Evolutionary conservation across 1,284 basidiomycete genomes (phyloP).

Genomic region (Ceratobasidium sp.): DNA sequence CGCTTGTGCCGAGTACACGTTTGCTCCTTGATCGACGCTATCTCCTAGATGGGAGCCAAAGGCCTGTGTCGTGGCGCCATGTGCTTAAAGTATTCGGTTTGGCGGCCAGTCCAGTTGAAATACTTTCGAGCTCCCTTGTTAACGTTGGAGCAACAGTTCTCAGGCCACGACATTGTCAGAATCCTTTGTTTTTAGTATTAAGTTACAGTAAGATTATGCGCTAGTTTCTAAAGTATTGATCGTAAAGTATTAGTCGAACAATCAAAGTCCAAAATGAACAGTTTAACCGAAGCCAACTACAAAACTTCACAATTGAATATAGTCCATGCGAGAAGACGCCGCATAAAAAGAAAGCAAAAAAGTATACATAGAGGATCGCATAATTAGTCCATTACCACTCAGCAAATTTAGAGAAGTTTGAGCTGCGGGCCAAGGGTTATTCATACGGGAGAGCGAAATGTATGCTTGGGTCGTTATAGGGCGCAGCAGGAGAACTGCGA

Average conservation of each 20-base stretch:
- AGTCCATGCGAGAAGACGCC: neutral
- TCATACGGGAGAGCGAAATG: neutral
- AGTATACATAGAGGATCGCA: neutral
- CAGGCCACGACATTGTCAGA: neutral
- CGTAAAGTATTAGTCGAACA: neutral
- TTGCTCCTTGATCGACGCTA: neutral
- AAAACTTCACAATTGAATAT: neutral
- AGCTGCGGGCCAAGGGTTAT: neutral
- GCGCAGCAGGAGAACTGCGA: neutral
- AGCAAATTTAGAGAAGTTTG: too few relatives aligned
- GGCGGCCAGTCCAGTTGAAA: neutral
- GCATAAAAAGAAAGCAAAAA: neutral
- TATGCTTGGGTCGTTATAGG: neutral
- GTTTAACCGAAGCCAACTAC: too few relatives aligned
- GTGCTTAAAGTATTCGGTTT: neutral
- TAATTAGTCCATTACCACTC: neutral
- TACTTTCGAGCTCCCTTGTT: neutral
- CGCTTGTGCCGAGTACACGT: neutral
- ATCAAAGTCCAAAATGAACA: neutral
- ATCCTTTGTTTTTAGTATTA: conserved; percentile 2
- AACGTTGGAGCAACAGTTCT: neutral
- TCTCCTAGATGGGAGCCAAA: too few relatives aligned
- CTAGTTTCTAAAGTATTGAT: neutral
- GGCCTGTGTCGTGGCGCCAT: neutral
- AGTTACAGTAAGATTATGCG: neutral